phyloP scores from a whole-genome alignment of 73 alveolate species.

The Tetrahymena borealis region DNA sequence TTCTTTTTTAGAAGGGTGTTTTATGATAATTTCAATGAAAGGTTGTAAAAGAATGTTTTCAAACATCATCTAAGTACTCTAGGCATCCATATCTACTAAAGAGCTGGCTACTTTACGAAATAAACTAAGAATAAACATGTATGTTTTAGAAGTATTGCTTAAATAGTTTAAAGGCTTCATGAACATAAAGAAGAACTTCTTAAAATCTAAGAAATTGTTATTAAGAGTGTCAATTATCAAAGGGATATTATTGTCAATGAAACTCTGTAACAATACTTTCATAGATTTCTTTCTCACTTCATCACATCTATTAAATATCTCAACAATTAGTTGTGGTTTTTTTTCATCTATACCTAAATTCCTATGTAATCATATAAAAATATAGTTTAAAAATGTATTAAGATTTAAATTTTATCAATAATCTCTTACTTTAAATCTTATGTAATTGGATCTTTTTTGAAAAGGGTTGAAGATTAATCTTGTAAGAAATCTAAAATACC shows the following conservation, averaged over 20 bases:
- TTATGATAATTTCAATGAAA: neutral
- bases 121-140: neutral
- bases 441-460: constrained; percentile 30
- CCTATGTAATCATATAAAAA: no score
- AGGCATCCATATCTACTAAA: constrained; percentile 34
- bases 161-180: constrained; percentile 18
- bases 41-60: constrained; percentile 26
- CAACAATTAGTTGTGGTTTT: neutral
- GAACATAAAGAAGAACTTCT: constrained; percentile 22
- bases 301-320: constrained; percentile 35
- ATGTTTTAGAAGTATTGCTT: constrained; percentile 30
- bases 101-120: constrained; percentile 16
- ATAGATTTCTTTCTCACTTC: constrained; percentile 36
- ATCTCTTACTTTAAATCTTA: constrained; percentile 6
- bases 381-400: neutral
- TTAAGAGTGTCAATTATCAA: constrained; percentile 19
- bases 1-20: constrained; percentile 31
- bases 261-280: constrained; percentile 9
- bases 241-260: constrained; percentile 11
- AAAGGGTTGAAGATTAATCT: constrained; percentile 27
- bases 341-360: neutral
- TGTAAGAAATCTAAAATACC: constrained; percentile 41
- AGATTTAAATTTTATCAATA: neutral
- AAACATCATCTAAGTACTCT: constrained; percentile 42
- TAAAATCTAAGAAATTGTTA: constrained; percentile 36